These are phyloP conservation scores for Tilletia setariae DNA, from an alignment of 1,284 basidiomycete species.

Conservation along the genomic window DNA sequence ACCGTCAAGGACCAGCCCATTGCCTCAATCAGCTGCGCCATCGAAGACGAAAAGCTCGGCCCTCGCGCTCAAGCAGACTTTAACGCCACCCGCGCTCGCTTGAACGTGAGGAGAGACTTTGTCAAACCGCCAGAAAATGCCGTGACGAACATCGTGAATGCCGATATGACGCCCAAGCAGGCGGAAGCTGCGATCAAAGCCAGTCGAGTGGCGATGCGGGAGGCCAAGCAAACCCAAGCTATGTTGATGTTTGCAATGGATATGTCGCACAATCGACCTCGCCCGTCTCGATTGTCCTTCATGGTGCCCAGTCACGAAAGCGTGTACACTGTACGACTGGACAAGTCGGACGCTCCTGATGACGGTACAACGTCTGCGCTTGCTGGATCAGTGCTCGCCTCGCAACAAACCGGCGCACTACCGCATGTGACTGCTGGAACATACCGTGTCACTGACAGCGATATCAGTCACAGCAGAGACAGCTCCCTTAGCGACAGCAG, in stretches of 20 bases:
- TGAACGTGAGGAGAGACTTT: neutral
- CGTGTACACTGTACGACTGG: neutral
- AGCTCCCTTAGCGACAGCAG: neutral
- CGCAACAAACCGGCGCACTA: too few relatives aligned
- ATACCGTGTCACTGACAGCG: too few relatives aligned
- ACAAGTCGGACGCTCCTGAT: too few relatives aligned
- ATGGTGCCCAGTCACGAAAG: too few relatives aligned
- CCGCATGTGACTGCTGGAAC: too few relatives aligned
- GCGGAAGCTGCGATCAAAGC: conserved; percentile 3
- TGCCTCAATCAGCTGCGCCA: conserved; percentile 5
- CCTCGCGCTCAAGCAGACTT: neutral
- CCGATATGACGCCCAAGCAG: conserved; percentile 1
- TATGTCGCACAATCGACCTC: neutral
- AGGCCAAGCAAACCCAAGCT: conserved; percentile 11
- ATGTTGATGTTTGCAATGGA: conserved; percentile 14
- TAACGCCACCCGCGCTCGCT: neutral
- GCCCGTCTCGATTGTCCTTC: too few relatives aligned
- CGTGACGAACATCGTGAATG: conserved; percentile 4
- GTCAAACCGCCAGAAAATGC: conserved; percentile 10
- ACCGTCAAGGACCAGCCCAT: neutral
- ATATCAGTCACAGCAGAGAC: too few relatives aligned
- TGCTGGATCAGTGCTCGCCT: too few relatives aligned
- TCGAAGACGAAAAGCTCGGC: conserved; percentile 5
- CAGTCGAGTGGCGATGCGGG: conserved; percentile 2
- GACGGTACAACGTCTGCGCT: too few relatives aligned